Evolutionary conservation across 2,329 filamentous ascomycete species (phyloP).

Genomic region (Ploettnerulaceae sp.): DNA sequence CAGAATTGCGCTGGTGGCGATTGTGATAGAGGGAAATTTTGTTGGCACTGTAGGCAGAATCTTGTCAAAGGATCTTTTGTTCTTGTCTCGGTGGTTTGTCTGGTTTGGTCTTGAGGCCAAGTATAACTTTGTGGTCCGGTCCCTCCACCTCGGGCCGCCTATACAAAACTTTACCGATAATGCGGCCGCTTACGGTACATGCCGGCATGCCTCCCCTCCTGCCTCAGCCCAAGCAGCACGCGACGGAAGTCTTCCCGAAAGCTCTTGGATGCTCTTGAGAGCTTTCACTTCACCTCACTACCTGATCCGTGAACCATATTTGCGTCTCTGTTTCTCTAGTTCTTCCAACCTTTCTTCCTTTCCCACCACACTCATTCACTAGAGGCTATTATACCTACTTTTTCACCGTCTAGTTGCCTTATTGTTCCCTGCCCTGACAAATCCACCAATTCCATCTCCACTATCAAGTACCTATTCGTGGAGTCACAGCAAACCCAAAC

Average conservation of each 20-base stretch:
- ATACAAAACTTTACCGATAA: background rate
- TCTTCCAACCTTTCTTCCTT: background rate
- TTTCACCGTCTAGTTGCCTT: too few relatives aligned
- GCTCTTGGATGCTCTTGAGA: conserved; percentile 8
- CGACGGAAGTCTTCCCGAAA: conserved; percentile 5
- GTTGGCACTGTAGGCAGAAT: too few relatives aligned
- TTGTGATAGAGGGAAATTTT: background rate
- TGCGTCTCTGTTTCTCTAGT: conserved; percentile 1
- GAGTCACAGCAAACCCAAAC: conserved; percentile 2
- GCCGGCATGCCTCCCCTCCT: background rate
- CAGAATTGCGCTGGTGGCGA: background rate
- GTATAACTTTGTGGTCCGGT: conserved; percentile 16
- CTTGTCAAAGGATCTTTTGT: too few relatives aligned
- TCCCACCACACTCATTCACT: background rate
- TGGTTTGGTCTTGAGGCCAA: conserved; percentile 13
- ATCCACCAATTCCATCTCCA: background rate
- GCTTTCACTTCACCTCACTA: conserved; percentile 15
- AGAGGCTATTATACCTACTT: background rate
- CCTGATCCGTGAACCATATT: background rate
- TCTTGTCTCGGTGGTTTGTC: too few relatives aligned
- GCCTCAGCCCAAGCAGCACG: conserved; percentile 5
- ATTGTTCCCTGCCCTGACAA: background rate
- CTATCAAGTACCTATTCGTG: background rate
- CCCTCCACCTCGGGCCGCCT: too few relatives aligned
- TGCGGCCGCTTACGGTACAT: conserved; percentile 8